Base-by-base conservation (phyloP, 1,284 basidiomycete species). In the Boletus sp. region DNA sequence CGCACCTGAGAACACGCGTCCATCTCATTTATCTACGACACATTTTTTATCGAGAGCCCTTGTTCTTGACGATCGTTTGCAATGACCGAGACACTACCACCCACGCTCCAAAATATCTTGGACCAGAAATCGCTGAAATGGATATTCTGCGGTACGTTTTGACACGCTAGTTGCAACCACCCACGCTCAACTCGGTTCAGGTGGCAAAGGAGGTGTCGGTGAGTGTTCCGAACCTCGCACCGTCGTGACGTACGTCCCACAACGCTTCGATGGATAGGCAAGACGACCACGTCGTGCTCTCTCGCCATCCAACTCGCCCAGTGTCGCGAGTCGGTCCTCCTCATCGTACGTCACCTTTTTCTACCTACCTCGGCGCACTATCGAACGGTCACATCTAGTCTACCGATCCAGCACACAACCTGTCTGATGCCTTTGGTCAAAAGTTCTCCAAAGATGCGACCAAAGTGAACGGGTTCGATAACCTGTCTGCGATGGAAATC, bases 391-490 rank as follows among this genome's bases (percentile, higher is more conserved):
- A 13, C 43, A 17, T 47, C 37, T 31, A 97, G 95, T 98, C 96
- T 16, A 99, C 97, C 11, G 97, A 99, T 78, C 97, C 97, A 16
- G 97, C 97, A 44, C 97, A 99, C 81, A 99, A 99, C 78, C 82
- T 99, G 44, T 98, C 96, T 19, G 97, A 99, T 78, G 97, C 97
- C 10, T 99, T 99, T 76, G 94, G 95, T 16, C 97, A 99, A 75
- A 99, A 99, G 80, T 99, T 99, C 78, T 95, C 94, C 64, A 98
- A 98, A 74, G 97, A 99, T 76, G 97, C 97, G 37, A 99, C 96
- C n/a, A 94, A 93, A 78, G 97, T 99, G 57, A 98, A 98, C 71
- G 97, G 97, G 7, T 98, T 98, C 69, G 88, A 93, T 67, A 99
- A 99, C 79, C 85, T 99, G 46, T 97, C 79, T 71, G 97, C 97